Evolutionary conservation across 108 stramenopile genomes (phyloP).

Genomic region (Pseudonitzschia multistriata): DNA sequence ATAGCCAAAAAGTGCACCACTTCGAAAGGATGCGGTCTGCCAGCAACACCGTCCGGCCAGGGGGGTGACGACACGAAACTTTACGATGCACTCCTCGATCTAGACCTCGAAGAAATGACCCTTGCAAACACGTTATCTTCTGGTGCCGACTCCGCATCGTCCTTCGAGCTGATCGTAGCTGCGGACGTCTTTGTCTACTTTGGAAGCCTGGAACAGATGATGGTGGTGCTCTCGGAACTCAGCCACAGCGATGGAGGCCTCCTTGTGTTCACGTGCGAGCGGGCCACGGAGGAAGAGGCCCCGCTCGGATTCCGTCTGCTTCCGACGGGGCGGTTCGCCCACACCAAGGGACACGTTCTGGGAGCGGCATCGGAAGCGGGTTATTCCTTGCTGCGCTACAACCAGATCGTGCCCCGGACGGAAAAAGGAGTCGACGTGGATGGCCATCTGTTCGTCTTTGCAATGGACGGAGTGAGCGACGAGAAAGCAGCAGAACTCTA

Average conservation of each 20-base stretch:
- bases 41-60: slow-evolving; percentile 2
- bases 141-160: too few relatives aligned
- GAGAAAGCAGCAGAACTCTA: not conserved
- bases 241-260: slow-evolving; percentile 17
- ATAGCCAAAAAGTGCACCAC: slow-evolving; percentile 52
- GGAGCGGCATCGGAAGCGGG: slow-evolving; percentile 42
- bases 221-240: slow-evolving; percentile 44
- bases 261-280: slow-evolving; percentile 69
- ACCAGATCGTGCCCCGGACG: slow-evolving; percentile 61
- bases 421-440: slow-evolving; percentile 66
- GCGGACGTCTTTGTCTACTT: slow-evolving; percentile 79
- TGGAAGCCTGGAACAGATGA: slow-evolving; percentile 49
- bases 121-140: slow-evolving; percentile 30
- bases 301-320: slow-evolving; percentile 56
- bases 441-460: slow-evolving; percentile 68
- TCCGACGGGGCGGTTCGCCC: slow-evolving; percentile 65
- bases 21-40: slow-evolving; percentile 42
- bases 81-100: slow-evolving; percentile 53
- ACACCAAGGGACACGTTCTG: slow-evolving; percentile 58
- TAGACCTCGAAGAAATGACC: slow-evolving; percentile 71
- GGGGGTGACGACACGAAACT: slow-evolving; percentile 29
- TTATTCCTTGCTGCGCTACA: slow-evolving; percentile 41
- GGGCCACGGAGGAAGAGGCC: slow-evolving; percentile 50
- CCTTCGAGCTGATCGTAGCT: slow-evolving; percentile 70
- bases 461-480: not conserved